Evolutionary conservation across 148 eudicot species (phyloP), one percentile per base, ranked within the genome.

Genomic region (Rhododendron ferrugineum): DNA sequence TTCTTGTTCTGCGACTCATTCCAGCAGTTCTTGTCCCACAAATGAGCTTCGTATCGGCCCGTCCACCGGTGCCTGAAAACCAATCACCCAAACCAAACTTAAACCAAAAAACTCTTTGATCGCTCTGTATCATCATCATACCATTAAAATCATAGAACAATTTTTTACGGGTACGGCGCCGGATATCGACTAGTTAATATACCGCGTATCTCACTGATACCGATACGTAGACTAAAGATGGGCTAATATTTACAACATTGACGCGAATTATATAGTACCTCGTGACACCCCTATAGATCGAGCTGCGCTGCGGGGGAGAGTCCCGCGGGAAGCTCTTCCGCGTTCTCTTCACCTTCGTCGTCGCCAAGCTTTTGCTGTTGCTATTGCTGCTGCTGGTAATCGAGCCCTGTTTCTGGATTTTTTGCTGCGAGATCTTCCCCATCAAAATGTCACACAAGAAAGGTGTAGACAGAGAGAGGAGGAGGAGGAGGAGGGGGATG

Each of bases 1-100:
- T 96, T 96, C 90, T 94, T 96, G 90, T 87, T 94, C 82, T 93
- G 96, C 1, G 92, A 62, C 78, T 90, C 92, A 90, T 91, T 94
- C 96, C 97, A 96, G 40, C 93, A 90, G 80, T 93, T 91, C 89
- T 94, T 96, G 82, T 96, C 99, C 99, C 99, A 96, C 81, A 96
- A 87, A 87, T 96, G 99, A 87, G 99, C 99, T 90, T 96, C 99
- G 88, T 88, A 96, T 64, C 99, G 85, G 30, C 99, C 98, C 2
- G 99, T 96, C 98, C 97, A 96, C 50, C 99, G 88, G 88, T 96
- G 99, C 90, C 99, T 96, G 82, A 11, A 58, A 74, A 72, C 50
- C 13, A 7, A 79, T 40, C 73, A 66, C 15, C 34, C 81, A 42
- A 64, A 66, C 5, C 23, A 46, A 49, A 50, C 52, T 40, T 16